These are phyloP conservation scores for Lactuca sativa DNA, from an alignment of 129 eudicot genomes.

Conservation along the genomic window DNA sequence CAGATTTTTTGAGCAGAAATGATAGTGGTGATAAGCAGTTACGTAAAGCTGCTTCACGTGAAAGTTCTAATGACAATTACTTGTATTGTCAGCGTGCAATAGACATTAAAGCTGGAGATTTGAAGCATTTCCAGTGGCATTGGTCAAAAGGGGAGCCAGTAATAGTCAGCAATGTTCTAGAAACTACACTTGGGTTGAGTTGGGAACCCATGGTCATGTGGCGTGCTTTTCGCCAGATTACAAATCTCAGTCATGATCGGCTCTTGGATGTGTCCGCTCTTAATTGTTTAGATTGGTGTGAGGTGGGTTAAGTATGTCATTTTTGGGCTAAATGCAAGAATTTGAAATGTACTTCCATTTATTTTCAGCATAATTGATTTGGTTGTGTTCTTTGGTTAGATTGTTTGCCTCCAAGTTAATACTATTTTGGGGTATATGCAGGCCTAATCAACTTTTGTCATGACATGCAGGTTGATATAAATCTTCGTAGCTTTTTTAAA, in stretches of 20 bases:
- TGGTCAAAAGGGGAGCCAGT: no score
- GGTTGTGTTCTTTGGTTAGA: no score
- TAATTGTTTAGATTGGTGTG: constrained; percentile 62
- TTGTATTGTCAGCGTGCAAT: no score
- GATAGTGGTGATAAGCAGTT: no score
- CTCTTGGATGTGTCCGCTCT: constrained; percentile 48
- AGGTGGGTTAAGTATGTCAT: constrained; percentile 39
- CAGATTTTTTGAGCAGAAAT: no score
- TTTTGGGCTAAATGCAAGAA: no score
- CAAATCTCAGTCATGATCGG: constrained; percentile 19
- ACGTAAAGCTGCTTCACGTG: no score
- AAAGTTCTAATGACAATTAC: no score
- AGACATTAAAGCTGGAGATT: no score
- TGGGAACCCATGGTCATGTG: constrained; percentile 93
- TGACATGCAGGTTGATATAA: constrained; percentile 50
- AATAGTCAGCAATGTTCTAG: constrained; percentile 35
- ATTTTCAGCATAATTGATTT: no score
- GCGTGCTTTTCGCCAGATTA: constrained; percentile 65
- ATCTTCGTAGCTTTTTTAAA: constrained; percentile 26
- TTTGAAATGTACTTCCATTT: not conserved
- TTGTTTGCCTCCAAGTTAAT: not conserved
- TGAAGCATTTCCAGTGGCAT: no score
- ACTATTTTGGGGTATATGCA: not conserved
- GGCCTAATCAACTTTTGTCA: not conserved
- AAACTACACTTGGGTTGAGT: constrained; percentile 54